Conservation (phyloP, 139 green algal genomes). For the Medakamo hakoo region DNA sequence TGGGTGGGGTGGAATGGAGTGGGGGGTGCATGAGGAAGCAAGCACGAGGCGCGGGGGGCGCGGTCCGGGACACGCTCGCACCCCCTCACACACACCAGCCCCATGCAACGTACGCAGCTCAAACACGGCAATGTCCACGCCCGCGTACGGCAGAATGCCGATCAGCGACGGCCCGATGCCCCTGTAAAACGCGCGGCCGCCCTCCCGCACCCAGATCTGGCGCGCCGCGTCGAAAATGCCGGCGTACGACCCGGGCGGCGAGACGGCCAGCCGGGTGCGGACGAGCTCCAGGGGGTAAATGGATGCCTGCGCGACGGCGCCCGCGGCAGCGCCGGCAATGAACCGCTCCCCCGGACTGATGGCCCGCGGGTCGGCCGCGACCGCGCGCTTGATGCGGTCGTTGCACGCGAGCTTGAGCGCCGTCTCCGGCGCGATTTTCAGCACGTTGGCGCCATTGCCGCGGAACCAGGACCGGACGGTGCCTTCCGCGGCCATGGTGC, state of each 20-base stretch:
- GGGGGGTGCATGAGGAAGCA: too few relatives aligned
- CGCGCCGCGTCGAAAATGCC: slow-evolving; percentile 37
- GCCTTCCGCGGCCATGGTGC: slow-evolving; percentile 58
- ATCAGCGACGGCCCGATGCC: slow-evolving; percentile 49
- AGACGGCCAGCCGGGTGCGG: slow-evolving; percentile 68
- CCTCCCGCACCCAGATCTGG: slow-evolving; percentile 47
- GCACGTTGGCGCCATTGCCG: slow-evolving; percentile 78
- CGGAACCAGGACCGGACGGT: slow-evolving; percentile 57
- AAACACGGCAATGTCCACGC: slow-evolving; percentile 74
- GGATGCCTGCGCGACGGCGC: slow-evolving; percentile 38
- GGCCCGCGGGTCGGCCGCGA: slow-evolving; percentile 35
- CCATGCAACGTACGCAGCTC: too few relatives aligned
- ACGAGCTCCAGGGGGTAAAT: slow-evolving; percentile 81
- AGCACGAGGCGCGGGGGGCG: too few relatives aligned
- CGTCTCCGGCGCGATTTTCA: slow-evolving; percentile 85
- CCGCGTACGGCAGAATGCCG: slow-evolving; percentile 79
- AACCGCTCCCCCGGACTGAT: slow-evolving; percentile 48
- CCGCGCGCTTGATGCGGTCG: slow-evolving; percentile 46
- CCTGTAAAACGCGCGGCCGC: slow-evolving; percentile 55
- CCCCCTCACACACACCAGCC: too few relatives aligned
- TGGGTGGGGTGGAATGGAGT: too few relatives aligned
- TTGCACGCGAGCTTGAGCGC: slow-evolving; percentile 69
- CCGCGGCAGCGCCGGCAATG: slow-evolving; percentile 42
- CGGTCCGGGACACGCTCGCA: too few relatives aligned
- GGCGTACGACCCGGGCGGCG: slow-evolving; percentile 33